These are phyloP conservation scores for Gautieria morchelliformis DNA, from an alignment of 768 basidiomycete species.

Conservation along the genomic window DNA sequence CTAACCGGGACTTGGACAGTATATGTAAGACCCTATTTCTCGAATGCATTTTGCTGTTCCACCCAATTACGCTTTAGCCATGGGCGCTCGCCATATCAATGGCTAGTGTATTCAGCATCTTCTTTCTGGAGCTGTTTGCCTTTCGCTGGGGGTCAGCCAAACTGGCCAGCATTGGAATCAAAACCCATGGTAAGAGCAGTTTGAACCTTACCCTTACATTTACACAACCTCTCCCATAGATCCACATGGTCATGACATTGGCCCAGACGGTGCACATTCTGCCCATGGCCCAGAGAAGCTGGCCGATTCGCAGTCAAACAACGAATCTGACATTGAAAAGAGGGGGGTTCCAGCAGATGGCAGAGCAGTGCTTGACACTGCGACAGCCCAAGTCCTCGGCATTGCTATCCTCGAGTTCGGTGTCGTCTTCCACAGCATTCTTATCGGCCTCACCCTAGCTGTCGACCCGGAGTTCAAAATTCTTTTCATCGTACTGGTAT, in stretches of 20 bases:
- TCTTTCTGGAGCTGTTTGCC: slow-evolving; percentile 76
- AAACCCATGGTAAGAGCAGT: slow-evolving; percentile 37
- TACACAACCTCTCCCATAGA: slow-evolving; percentile 23
- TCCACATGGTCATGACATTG: slow-evolving; percentile 54
- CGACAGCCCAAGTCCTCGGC: slow-evolving; percentile 68
- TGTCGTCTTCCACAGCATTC: slow-evolving; percentile 75
- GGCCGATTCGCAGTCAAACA: slow-evolving; percentile 1
- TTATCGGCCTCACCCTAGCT: slow-evolving; percentile 89
- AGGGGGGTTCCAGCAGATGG: slow-evolving; percentile 6
- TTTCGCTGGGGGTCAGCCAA: slow-evolving; percentile 79
- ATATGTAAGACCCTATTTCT: slow-evolving; percentile 48
- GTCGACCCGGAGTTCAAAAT: slow-evolving; percentile 72
- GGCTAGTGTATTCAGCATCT: slow-evolving; percentile 72
- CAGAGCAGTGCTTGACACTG: slow-evolving; percentile 28
- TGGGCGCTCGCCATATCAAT: slow-evolving; percentile 78
- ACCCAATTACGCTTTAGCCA: slow-evolving; percentile 37
- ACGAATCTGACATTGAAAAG: slow-evolving; percentile 1
- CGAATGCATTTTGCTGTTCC: slow-evolving; percentile 1
- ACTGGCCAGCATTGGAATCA: slow-evolving; percentile 54
- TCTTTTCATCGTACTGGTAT: slow-evolving; percentile 83
- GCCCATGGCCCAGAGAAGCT: slow-evolving; percentile 61
- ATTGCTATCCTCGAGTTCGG: slow-evolving; percentile 93
- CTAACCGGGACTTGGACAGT: slow-evolving; percentile 56
- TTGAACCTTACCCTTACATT: background rate
- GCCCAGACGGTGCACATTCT: slow-evolving; percentile 33